phyloP scores from a whole-genome alignment of 139 green algal species.

The Gonium pectorale region DNA sequence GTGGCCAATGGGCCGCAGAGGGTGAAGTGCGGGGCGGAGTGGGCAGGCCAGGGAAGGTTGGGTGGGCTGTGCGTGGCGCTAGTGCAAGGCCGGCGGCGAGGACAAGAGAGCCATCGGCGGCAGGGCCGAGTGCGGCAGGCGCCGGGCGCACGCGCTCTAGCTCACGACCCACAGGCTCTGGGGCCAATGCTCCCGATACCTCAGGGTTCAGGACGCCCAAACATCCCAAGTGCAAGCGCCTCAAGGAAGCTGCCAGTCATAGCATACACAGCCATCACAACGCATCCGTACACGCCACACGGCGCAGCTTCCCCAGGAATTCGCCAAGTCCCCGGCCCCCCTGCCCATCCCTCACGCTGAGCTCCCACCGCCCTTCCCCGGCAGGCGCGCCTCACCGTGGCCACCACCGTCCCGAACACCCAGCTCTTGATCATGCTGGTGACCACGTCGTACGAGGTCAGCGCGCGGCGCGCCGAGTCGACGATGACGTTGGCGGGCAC shows the following conservation, averaged over 20 bases:
- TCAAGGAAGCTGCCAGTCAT: too few species aligned
- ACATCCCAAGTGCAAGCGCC: too few species aligned
- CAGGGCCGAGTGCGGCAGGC: too few species aligned
- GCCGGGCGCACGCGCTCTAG: too few species aligned
- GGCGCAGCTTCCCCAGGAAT: too few species aligned
- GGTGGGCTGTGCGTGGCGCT: too few species aligned
- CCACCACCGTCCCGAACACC: conserved; percentile 94
- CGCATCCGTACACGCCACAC: too few species aligned
- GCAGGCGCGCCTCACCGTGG: conserved; percentile 72
- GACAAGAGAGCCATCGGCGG: background rate
- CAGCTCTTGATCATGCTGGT: conserved; percentile 92
- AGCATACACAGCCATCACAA: too few species aligned
- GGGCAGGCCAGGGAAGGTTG: background rate
- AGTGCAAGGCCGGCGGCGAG: background rate
- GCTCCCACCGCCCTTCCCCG: background rate
- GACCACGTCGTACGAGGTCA: conserved; percentile 91
- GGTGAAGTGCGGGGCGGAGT: background rate
- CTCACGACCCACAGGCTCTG: too few species aligned
- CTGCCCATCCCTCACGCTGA: background rate
- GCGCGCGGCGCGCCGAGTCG: conserved; percentile 86
- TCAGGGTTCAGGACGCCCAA: too few species aligned
- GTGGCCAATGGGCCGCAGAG: background rate
- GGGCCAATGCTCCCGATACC: too few species aligned
- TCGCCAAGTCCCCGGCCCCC: too few species aligned
- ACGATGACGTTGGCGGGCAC: conserved; percentile 96